These are phyloP conservation scores for Barnettozyma californica DNA, from an alignment of 805 yeast genomes.

Conservation along the genomic window DNA sequence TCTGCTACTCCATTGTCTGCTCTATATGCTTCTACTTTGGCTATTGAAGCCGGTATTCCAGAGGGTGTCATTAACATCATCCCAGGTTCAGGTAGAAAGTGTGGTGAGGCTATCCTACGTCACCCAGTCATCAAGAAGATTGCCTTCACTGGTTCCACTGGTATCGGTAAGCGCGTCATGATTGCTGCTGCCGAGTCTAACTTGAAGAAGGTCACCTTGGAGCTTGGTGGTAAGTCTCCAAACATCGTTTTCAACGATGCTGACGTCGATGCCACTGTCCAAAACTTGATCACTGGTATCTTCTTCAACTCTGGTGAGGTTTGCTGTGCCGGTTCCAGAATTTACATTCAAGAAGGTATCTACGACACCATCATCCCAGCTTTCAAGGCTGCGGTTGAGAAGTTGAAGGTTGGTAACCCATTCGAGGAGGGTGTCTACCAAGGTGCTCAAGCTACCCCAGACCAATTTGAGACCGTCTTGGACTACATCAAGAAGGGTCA, in stretches of 20 bases:
- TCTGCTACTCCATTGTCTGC: conserved; percentile 75
- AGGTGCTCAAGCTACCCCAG: conserved; percentile 74
- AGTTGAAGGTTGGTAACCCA: conserved; percentile 69
- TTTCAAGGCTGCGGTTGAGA: conserved; percentile 54
- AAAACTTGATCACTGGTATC: conserved; percentile 58
- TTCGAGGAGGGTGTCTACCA: conserved; percentile 61
- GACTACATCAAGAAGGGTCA: conserved; percentile 63
- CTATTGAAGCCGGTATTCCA: conserved; percentile 67
- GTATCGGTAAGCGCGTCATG: conserved; percentile 68
- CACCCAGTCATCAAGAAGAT: conserved; percentile 69
- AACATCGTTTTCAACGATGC: conserved; percentile 71
- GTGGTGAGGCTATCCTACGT: conserved; percentile 65
- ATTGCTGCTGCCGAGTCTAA: conserved; percentile 62
- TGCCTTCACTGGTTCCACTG: conserved; percentile 81
- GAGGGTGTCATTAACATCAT: conserved; percentile 70
- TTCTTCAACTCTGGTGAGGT: conserved; percentile 80
- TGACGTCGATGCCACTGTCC: conserved; percentile 41
- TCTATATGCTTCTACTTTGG: conserved; percentile 53
- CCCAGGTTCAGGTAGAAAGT: conserved; percentile 68
- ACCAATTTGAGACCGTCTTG: conserved; percentile 65
- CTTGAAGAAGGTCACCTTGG: conserved; percentile 75
- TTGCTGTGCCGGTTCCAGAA: conserved; percentile 79
- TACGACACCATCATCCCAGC: conserved; percentile 57
- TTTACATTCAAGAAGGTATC: conserved; percentile 66
- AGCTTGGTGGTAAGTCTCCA: conserved; percentile 82